phyloP scores from a whole-genome alignment of 495 filamentous ascomycete species.

The Oleoguttula mirabilis region DNA sequence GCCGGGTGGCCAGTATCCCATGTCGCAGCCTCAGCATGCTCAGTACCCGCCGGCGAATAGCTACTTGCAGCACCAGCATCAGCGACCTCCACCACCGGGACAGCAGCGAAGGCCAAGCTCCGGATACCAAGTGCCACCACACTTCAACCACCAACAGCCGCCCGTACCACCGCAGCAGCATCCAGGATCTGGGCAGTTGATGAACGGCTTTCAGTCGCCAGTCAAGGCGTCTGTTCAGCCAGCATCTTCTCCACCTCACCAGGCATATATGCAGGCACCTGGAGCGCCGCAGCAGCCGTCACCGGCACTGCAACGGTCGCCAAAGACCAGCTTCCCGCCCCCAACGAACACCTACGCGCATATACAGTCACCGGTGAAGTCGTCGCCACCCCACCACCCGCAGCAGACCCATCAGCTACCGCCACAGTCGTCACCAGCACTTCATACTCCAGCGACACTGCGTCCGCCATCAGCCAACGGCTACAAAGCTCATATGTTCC shows the following conservation, averaged over 20 bases:
- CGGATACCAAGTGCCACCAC: neutral
- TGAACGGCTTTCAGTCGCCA: slow-evolving; percentile 7
- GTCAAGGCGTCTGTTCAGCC: slow-evolving; percentile 2
- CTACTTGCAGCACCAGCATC: slow-evolving; percentile 1
- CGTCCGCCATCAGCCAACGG: slow-evolving; percentile 1
- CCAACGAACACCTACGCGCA: neutral
- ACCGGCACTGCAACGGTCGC: neutral
- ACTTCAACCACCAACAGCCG: neutral
- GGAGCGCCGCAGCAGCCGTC: neutral
- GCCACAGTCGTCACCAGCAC: neutral
- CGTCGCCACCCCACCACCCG: neutral
- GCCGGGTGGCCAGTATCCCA: neutral
- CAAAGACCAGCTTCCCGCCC: neutral
- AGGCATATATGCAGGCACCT: neutral
- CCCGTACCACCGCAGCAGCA: neutral
- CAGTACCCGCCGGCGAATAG: neutral
- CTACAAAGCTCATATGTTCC: neutral
- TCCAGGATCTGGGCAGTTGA: neutral
- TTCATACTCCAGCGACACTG: neutral
- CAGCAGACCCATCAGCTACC: slow-evolving; percentile 1
- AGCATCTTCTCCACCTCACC: neutral
- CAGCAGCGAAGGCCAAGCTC: too few species aligned
- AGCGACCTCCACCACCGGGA: too few species aligned
- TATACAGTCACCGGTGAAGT: neutral
- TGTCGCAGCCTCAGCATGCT: neutral